A percentile compares a stretch with the other conserved stretches of the same genome.
phyloP scores from a whole-genome alignment of 148 eudicot genomes.

The Diospyros lotus region DNA sequence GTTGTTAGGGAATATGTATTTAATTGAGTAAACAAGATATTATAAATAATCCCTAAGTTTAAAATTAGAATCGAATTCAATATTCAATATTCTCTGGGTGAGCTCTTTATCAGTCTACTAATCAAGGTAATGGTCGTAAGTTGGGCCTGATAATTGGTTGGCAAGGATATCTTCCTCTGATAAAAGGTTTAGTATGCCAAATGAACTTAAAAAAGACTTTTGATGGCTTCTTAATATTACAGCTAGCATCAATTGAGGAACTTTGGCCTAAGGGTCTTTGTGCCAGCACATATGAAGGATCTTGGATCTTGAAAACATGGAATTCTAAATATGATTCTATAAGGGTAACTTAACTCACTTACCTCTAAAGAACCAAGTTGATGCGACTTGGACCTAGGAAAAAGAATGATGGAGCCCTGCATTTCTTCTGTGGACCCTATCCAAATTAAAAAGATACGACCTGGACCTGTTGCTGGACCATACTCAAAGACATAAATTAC shows the following conservation, averaged over 20 bases:
- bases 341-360: constrained; percentile 41
- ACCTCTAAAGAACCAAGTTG: constrained; percentile 31
- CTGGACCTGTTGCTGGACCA: too few relatives aligned
- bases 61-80: too few relatives aligned
- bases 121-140: constrained; percentile 46
- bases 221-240: constrained; percentile 16
- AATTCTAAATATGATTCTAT: constrained; percentile 33
- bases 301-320: constrained; percentile 59
- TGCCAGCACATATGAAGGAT: constrained; percentile 58
- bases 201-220: too few relatives aligned
- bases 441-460: constrained; percentile 12
- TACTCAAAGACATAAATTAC: too few relatives aligned
- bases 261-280: constrained; percentile 77
- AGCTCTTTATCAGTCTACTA: constrained; percentile 73
- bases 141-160: constrained; percentile 1
- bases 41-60: too few relatives aligned
- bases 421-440: constrained; percentile 3
- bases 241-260: constrained; percentile 59
- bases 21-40: too few relatives aligned
- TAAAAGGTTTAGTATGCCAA: too few relatives aligned
- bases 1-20: too few relatives aligned
- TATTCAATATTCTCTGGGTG: constrained; percentile 67
- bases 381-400: constrained; percentile 11
- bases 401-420: neutral
- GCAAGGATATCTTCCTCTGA: too few relatives aligned